Evolutionary conservation across 2,329 filamentous ascomycete species (phyloP), one percentile per base, ranked within the genome.

Genomic region (Harringtonia lauricola): DNA sequence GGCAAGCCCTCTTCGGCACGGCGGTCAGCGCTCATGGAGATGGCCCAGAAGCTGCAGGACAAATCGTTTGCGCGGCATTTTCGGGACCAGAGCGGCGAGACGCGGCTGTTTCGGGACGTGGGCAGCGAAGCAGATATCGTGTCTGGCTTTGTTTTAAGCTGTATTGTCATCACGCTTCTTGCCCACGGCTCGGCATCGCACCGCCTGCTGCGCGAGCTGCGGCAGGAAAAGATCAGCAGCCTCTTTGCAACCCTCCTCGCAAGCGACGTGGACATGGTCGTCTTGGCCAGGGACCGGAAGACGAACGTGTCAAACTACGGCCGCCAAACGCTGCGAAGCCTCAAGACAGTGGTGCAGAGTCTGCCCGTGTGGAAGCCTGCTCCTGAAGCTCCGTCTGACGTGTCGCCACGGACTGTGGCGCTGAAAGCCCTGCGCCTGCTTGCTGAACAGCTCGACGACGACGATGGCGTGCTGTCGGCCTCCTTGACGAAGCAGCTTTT

Each of bases 51-150:
- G 52, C 65, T 81, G 35, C 70, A 72, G 39, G 66, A 81, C 40
- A 79, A 79, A 53, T 67, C 67, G 1, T 88, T 85, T 52, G 66
- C 76, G 24, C 68, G 70, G 17, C 80, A 84, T 48, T 88, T 95
- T 53, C 71, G 83, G 18, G 81, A 88, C 48, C 81, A 86, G 51
- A 77, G 79, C 8, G 76, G 83, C 44, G 83, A 86, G 48, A 72
- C 79, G 43, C 74, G 74, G 26, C 67, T 95, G 15, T 74, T 87
- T 42, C 68, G 74, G 36, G 72, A 75, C 35, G 66, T 84, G 10
- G 70, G 68, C 1, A 66, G 68, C 39, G 76, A 82, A 54, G 61
- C 68, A 2, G 83, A 88, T 55, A 51, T 71, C 19, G 64, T 83
- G 30, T 71, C 72, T 41, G 79, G 78, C 8, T 83, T 82, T 54